Evolutionary conservation across 441 rosid genomes (phyloP), one percentile per base, ranked within the genome.

Genomic region (Lepidium campestre): DNA sequence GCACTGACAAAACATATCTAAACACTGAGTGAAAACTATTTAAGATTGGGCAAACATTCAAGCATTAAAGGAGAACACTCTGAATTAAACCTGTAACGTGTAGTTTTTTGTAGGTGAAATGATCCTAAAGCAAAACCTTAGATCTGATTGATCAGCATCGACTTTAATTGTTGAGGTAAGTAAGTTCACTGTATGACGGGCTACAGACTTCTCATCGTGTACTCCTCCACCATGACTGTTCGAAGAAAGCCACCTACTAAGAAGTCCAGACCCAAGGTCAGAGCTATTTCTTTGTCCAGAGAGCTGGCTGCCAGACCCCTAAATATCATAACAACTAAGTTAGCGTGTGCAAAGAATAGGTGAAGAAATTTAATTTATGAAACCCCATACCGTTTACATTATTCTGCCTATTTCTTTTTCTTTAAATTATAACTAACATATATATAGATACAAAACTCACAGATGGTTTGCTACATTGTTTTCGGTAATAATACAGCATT

Each of bases 131-230:
- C 99, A 95, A 80, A 95, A 95, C 72, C 97, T 89, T 69, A 95
- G 83, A 79, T 95, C 97, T 59, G 99, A 92, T 63, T 95, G 98
- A 67, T 92, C 98, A 55, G 98, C 96, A 41, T 95, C 97, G 46
- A 83, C 96, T 83, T 95, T 95, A 61, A 92, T 92, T 39, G 99
- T 95, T 18, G 99, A 90, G 36, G 99, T 95, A 73, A 95, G 97
- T 78, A 95, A 86, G 87, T 92, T 95, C 79, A 95, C 99, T 5
- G 99, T 95, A 80, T 95, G 98, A 76, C 87, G 99, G 67, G 99
- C 98, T 75, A 93, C 98, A 57, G 99, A 86, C 75, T 95, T 93
- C 80, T 93, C 97, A 85, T 95, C 94, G 63, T 95, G 98, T 36
- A 89, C 86, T 68, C 98, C 98, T 41, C 96, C 96, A 40, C 99